Evolutionary conservation across 2,329 filamentous ascomycete species (phyloP), one percentile per base, ranked within the genome.

Genomic region (Didymella keratinophila): DNA sequence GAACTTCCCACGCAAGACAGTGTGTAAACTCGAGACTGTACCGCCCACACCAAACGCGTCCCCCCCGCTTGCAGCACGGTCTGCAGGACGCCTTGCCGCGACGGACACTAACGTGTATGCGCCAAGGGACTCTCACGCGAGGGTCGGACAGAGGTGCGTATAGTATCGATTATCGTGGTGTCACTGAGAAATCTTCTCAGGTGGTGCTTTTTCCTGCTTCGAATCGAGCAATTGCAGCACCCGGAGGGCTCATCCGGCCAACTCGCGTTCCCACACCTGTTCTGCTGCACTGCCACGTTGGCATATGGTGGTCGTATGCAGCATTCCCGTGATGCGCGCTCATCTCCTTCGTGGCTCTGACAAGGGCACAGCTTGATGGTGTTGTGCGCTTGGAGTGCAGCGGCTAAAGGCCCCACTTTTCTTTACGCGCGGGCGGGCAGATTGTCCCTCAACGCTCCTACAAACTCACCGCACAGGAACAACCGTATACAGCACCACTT

Each of bases 31-130:
- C 25, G 52, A 41, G 18, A 48, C 47, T 18, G 43, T 47, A 23
- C 42, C 21, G 34, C 45, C 34, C 52, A 49, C 52, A 20, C 32
- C 52, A 51, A 46, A 52, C 49, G 39, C 52, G 39, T 42, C 14
- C 20, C 47, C 12, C 36, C 52, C 46, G 32, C 52, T 56, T 52
- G 57, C 51, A 58, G 52, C 36, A 43, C 25, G 28, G 16, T 56
- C 56, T 65, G 62, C 61, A 58, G 64, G 54, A 52, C 14, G 62
- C 66, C 60, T 56, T 63, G 64, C 65, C 61, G 58, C 56, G 45
- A 52, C 62, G 42, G 52, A 58, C 54, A 54, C 61, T 61, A 62
- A 62, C 52, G 44, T 42, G 21, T 36, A 41, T 32, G 44, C 45
- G 39, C 43, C 32, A 51, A 51, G 34, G 55, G 43, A 47, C 25